Evolutionary conservation across 2,329 filamentous ascomycete species (phyloP), one percentile per base, ranked within the genome.

Genomic region (Colletotrichum tropicicola): DNA sequence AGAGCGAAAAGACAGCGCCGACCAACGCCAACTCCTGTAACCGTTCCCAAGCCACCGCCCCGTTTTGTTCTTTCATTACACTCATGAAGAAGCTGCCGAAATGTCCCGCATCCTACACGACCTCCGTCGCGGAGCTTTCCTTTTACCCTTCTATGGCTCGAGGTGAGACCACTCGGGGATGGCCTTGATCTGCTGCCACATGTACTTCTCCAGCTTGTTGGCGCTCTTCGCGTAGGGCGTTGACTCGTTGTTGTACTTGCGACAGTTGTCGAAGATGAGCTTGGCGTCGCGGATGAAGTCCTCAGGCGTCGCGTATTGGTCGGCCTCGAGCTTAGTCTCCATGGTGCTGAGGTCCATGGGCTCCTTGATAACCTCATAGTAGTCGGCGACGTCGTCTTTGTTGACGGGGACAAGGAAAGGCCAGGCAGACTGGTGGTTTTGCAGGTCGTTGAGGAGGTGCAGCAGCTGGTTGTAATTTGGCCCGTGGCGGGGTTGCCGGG

Each of bases 331-430:
- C 79, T 97, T 97, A 70, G 89, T 89, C 78, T 98, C 96, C 95
- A 99, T 98, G 19, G 94, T 98, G 49, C 88, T 91, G 49, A 98
- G 84, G 75, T 98, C 96, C 96, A 99, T 99, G 35, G 96, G 96
- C 77, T 97, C 92, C 75, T 94, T 94, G 82, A 99, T 99, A 66
- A 98, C 94, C 65, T 97, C 93, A 82, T 98, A 98, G 80, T 99
- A 99, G 77, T 99, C 96, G n/a, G 93, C 90, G 0, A 99, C 96
- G 70, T 98, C 96, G 72, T 99, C 96, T 70, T 91, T 90, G 76
- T 97, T 98, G 70, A 99, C 96, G 1, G 96, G 95, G 25, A 93
- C 88, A 30, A 96, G 86, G 83, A 99, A 99, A 0, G 96, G 96
- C 96, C 96, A 99, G 0, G 94, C 92, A 7, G 92, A 91, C 70